Conservation (phyloP, 2,329 filamentous ascomycete genomes). For the Botrytis paeoniae region DNA sequence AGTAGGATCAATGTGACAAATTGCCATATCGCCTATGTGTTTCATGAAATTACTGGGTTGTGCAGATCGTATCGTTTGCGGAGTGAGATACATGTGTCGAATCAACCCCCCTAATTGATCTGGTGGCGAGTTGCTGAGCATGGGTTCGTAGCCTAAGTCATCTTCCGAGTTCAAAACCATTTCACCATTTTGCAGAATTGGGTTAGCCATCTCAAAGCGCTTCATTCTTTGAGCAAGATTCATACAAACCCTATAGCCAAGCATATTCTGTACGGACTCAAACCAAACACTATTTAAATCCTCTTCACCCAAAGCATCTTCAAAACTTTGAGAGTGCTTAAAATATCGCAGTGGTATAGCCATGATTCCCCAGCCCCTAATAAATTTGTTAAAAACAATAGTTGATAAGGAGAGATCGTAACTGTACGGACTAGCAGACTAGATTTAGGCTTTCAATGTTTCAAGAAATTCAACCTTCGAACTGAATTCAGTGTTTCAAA, state of each 20-base stretch:
- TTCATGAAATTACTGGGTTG: background rate
- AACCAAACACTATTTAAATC: background rate
- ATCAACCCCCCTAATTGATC: background rate
- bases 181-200: background rate
- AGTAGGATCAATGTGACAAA: background rate
- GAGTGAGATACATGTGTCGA: background rate
- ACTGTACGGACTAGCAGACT: background rate
- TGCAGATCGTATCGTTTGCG: background rate
- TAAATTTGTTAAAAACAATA: background rate
- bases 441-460: background rate
- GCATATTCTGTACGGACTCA: background rate
- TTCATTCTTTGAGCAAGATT: background rate
- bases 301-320: constrained; percentile 21
- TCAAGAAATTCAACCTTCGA: background rate
- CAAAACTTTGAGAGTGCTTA: constrained; percentile 20
- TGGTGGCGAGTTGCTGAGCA: background rate
- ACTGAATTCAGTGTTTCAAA: background rate
- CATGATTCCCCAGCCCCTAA: constrained; percentile 34
- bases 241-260: background rate
- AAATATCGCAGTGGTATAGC: constrained; percentile 29
- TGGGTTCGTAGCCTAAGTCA: background rate
- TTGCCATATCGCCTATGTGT: background rate
- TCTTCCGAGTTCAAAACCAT: background rate
- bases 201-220: background rate
- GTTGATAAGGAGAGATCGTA: background rate